Evolutionary conservation across 306 rosid species (phyloP), one percentile per base, ranked within the genome.

Genomic region (Pyrus pyrifolia): DNA sequence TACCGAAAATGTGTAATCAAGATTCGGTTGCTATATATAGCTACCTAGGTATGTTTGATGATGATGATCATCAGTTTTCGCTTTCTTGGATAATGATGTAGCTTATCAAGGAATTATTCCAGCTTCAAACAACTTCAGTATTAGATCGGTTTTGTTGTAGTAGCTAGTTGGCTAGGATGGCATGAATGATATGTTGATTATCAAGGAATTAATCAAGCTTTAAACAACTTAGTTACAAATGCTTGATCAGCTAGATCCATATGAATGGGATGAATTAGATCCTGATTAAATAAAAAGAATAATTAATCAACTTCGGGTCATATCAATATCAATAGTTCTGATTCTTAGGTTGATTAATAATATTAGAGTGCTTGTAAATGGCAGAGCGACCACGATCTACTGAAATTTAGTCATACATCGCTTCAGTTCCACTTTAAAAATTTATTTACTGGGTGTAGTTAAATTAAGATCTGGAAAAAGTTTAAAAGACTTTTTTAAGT

Each of bases 1-100:
- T 23, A 53, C 61, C 51, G 85, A 81, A 74, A 83, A 81, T 77
- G 75, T 73, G 25, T 85, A 85, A 64, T 35, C 23, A 64, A 59
- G 57, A 44, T 65, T 53, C 70, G 82, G 58, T 64, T 78, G 25
- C 69, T 62, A 62, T 63, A 30, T 18, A 61, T 6, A 58, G 29
- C 38, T 31, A 63, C 11, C 68, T 14, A 63, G 17, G 18, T 30
- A 64, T 31, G n/a, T 64, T 13, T 19, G 18, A 15, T 61, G 33
- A 27, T 7, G 67, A 27, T 61, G 4, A 14, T 23, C 38, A 61
- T 61, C 68, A 30, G 9, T 64, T 64, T 64, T 38, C 8, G 35
- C 23, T 64, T 64, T 17, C 68, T 62, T 31, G 42, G 68, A 17
- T 17, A 61, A 72, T 23, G 38, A 59, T 59, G 53, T 25, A 10